Evolutionary conservation across 2,329 filamentous ascomycete genomes (phyloP), one percentile per base, ranked within the genome.

Genomic region (Ophiosphaerella herpotricha): DNA sequence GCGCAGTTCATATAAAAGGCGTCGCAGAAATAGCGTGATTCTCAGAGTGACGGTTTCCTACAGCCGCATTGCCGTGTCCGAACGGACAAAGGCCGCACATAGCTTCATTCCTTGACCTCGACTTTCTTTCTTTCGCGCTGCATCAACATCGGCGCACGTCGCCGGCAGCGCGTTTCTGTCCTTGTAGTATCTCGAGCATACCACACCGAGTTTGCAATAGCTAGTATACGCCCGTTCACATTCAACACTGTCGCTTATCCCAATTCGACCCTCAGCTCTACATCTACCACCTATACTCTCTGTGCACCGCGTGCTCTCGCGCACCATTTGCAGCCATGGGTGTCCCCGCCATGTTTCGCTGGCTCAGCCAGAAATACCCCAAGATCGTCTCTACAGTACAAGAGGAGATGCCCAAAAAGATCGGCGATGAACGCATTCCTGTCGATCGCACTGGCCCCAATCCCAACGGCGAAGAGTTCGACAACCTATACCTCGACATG

Each of bases 401-500:
- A 48, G 94, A 99, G 78, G 90, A 97, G 56, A 81, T 85, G 61
- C 89, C 92, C 8, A 80, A 88, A 48, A 86, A 86, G 58, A 85
- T 97, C 74, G 90, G 96, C 81, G 93, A 91, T 60, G 83, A 87
- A 37, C 81, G 84, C 61, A 87, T 97, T 50, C 94, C 94, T 2
- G 85, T 97, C 54, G 91, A 99, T 71, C 86, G 85, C 9, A 91
- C 88, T 6, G 80, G 84, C 34, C 86, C 90, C 5, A 99, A 99
- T 69, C 95, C 95, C 2, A 99, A 99, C 76, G 91, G 91, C 72
- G 93, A 97, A 76, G 94, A 99, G 74, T 90, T 96, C 68, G 93
- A 99, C 77, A 99, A 99, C 68, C 80, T 99, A 5, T 99, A 99
- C 70, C 84, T 99, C 57, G 94, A 99, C 69, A 97, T 99, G 93